Conservation (phyloP, 768 basidiomycete species). For the Hebeloma cylindrosporum region DNA sequence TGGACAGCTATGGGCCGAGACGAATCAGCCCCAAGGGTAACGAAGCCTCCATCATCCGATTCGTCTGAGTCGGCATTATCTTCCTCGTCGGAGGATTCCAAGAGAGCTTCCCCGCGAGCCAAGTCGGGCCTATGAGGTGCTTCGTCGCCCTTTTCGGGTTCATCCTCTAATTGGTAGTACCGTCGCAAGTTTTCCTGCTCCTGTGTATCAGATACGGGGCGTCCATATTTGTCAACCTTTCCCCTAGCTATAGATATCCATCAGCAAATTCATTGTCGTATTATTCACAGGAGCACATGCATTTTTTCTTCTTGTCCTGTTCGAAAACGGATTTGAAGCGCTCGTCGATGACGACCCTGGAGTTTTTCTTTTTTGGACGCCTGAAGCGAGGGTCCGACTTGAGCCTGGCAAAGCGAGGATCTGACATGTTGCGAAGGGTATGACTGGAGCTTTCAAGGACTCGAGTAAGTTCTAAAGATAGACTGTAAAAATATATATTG, state of each 20-base stretch:
- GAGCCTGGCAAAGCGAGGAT: conserved; percentile 85
- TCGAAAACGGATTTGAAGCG: conserved; percentile 83
- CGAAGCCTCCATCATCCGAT: conserved; percentile 50
- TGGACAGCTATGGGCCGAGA: conserved; percentile 41
- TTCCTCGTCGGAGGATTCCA: conserved; percentile 87
- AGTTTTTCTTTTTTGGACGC: conserved; percentile 71
- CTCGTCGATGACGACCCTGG: conserved; percentile 88
- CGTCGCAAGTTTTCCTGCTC: conserved; percentile 75
- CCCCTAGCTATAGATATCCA: conserved; percentile 31
- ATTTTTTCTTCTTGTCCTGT: conserved; percentile 42
- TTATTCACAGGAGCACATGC: conserved; percentile 5
- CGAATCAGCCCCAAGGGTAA: conserved; percentile 49
- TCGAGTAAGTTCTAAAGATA: conserved; percentile 3
- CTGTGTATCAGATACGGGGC: conserved; percentile 62
- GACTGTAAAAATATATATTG: conserved; percentile 9
- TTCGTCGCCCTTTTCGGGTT: conserved; percentile 39
- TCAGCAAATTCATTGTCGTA: neutral
- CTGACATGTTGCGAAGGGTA: conserved; percentile 49
- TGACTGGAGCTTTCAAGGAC: too few relatives aligned
- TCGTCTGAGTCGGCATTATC: too few relatives aligned
- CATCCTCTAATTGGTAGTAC: conserved; percentile 73
- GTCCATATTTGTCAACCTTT: conserved; percentile 87
- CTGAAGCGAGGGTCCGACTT: conserved; percentile 94
- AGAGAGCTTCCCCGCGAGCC: conserved; percentile 84
- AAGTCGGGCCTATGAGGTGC: conserved; percentile 59